Evolutionary conservation across 1,139 yeast species (phyloP), one percentile per base, ranked within the genome.

Genomic region (Candida tropicalis): DNA sequence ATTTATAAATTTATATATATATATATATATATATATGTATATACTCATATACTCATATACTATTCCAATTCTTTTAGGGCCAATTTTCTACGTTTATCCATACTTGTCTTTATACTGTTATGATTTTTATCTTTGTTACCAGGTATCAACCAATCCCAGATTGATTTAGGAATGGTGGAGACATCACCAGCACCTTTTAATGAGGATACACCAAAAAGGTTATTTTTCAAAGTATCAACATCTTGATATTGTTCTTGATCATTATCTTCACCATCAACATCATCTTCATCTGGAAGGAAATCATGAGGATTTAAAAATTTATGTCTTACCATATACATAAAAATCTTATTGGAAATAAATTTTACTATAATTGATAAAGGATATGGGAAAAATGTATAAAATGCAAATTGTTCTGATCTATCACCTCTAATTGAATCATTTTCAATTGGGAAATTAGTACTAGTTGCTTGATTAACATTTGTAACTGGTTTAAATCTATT

Each of bases 301-400:
- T 63, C 64, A 13, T 59, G 55, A 18, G 49, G 45, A 43, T 68
- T 60, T 15, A 73, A 23, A 3, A 69, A 24, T n/a, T 59, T 51
- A 40, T 60, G 53, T 29, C 53, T 55, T 3, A 58, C 62, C 24
- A 59, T 40, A 1, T 50, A 29, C 23, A 49, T 53, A 49, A 59
- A 70, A 2, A 54, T 45, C 10, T 49, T 35, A 28, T 49, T 47
- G 1, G 66, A 41, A 0, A 61, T 8, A 1, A 58, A 13, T 41
- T 58, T 56, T 0, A 71, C 62, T 0, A 66, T 5, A 5, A 57
- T 28, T 5, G 75, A 67, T 5, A 73, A 24, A 1, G 79, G 79
- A 18, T 57, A 58, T 2, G 79, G 79, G 59, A 73, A 73, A 54
- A 73, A 73, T 3, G 78, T 70, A 39, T 63, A 52, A 15, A 74